phyloP scores from a whole-genome alignment of 1,284 basidiomycete species.

The Sanghuangporus baumii region DNA sequence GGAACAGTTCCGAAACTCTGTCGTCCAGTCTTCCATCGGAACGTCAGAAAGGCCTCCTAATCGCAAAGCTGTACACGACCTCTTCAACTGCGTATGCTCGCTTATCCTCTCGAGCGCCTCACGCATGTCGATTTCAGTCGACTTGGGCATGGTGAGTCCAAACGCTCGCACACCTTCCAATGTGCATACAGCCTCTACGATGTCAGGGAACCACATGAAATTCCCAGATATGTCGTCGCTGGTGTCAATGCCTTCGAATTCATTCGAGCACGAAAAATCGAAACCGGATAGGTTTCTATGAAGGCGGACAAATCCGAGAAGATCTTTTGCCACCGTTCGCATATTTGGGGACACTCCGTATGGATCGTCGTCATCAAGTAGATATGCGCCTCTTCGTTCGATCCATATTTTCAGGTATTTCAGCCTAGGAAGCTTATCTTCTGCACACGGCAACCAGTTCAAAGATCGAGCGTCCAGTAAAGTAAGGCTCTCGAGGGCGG shows the following conservation, averaged over 20 bases:
- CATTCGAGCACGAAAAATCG: constrained; percentile 2
- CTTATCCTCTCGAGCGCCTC: neutral
- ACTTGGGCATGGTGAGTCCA: neutral
- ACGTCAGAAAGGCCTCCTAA: neutral
- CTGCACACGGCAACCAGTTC: neutral
- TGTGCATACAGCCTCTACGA: neutral
- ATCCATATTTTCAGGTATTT: neutral
- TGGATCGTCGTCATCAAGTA: neutral
- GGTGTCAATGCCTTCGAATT: neutral
- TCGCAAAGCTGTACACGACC: neutral
- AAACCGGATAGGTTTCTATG: neutral
- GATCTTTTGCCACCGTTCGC: neutral
- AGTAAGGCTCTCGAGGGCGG: neutral
- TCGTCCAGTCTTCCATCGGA: neutral
- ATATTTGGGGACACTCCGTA: neutral
- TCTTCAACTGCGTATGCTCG: neutral
- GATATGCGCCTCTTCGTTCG: neutral
- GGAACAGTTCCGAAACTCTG: neutral
- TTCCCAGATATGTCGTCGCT: neutral
- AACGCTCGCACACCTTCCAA: neutral
- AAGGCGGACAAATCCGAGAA: neutral
- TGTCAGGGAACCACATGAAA: neutral
- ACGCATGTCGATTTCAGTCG: neutral
- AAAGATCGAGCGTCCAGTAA: neutral
- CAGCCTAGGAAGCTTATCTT: neutral